These are phyloP conservation scores for Dryas octopetala DNA, from an alignment of 306 rosid species.

Conservation along the genomic window DNA sequence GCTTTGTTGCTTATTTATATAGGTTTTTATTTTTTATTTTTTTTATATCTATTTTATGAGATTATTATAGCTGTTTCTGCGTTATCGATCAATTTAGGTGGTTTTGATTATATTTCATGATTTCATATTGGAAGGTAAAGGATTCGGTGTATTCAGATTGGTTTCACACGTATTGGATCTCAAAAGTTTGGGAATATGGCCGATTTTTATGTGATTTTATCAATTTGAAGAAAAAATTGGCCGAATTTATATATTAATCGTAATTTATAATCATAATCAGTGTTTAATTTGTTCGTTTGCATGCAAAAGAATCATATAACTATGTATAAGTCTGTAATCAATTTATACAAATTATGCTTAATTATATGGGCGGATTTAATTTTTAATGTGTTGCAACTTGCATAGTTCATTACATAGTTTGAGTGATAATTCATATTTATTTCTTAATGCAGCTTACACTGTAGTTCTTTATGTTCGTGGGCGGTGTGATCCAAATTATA, in stretches of 20 bases:
- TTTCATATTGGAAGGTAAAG: not conserved
- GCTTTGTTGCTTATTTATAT: not conserved
- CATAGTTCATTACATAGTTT: not conserved
- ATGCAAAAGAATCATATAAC: not conserved
- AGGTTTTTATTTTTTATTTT: not conserved
- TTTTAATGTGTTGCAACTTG: not conserved
- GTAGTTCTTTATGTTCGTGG: slow-evolving; percentile 20
- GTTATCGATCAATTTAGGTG: not conserved
- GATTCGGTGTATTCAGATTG: not conserved
- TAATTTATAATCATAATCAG: not conserved
- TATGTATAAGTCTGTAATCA: not conserved
- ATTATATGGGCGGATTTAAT: not conserved
- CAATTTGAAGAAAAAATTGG: not conserved
- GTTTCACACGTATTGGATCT: not conserved
- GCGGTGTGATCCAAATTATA: not conserved
- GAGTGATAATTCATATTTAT: not conserved
- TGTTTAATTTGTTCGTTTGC: not conserved
- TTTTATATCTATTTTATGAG: not conserved
- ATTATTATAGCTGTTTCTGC: not conserved
- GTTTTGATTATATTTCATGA: not conserved
- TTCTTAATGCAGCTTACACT: slow-evolving; percentile 12
- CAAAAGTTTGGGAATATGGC: not conserved
- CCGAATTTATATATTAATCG: not conserved
- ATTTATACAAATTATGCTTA: not conserved
- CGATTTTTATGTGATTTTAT: not conserved